A percentile compares a stretch with the other conserved stretches of the same genome.
phyloP scores from a whole-genome alignment of 1,139 yeast genomes.

The Schwanniomyces etchellsii region DNA sequence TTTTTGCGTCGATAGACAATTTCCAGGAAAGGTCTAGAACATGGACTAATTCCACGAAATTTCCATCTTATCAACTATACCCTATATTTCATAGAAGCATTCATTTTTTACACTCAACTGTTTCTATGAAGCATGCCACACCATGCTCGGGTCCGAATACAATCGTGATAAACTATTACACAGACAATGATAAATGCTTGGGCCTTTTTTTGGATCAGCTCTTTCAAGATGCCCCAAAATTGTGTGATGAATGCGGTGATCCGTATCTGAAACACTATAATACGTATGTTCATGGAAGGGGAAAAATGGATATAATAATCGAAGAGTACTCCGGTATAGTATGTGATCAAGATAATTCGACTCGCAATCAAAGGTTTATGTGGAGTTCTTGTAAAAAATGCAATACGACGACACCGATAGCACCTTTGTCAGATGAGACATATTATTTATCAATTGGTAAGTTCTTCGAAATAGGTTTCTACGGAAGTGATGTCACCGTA shows the following conservation, averaged over 20 bases:
- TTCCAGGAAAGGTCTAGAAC: conserved; percentile 30
- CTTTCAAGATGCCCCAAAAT: conserved; percentile 58
- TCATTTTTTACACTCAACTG: conserved; percentile 73
- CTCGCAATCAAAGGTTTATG: conserved; percentile 53
- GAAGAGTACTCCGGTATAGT: conserved; percentile 54
- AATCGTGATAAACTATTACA: conserved; percentile 77
- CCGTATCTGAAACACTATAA: conserved; percentile 69
- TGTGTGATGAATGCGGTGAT: conserved; percentile 81
- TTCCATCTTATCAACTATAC: conserved; percentile 37
- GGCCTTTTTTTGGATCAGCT: conserved; percentile 86
- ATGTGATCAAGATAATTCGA: conserved; percentile 44
- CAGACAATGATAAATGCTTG: conserved; percentile 85
- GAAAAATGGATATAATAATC: conserved; percentile 71
- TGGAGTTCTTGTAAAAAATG: conserved; percentile 93
- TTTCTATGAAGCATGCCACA: conserved; percentile 77
- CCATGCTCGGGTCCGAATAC: conserved; percentile 91
- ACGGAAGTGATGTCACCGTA: conserved; percentile 52
- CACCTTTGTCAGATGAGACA: conserved; percentile 83
- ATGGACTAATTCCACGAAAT: conserved; percentile 37
- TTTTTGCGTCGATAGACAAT: conserved; percentile 21
- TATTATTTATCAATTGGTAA: conserved; percentile 93
- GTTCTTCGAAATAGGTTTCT: conserved; percentile 78
- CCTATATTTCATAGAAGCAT: conserved; percentile 67
- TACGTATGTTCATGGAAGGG: conserved; percentile 85
- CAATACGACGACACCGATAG: conserved; percentile 66